Base-by-base conservation (phyloP, 208 protist genomes). In the Porcisia hertigi region DNA sequence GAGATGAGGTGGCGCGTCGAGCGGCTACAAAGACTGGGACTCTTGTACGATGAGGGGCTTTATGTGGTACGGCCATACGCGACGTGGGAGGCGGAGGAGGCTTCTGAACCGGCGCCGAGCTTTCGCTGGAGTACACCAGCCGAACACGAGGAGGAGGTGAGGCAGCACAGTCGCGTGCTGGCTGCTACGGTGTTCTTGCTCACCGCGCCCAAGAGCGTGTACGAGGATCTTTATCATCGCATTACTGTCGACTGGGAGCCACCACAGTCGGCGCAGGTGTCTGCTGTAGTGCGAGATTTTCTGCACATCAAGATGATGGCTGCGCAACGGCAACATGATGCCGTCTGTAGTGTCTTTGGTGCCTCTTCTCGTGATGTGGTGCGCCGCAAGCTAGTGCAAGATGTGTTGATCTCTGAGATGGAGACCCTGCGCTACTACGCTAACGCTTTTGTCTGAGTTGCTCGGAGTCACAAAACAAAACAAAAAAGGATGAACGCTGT, bases 1-100 rank as follows among this genome's bases (percentile, higher is more conserved):
- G 77, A 87, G 73, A 83, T 86, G 58, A 63, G 36, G 45, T 64
- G 70, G 20, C 92, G 92, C 3, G 81, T 93, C 36, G 92, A 93
- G 41, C 73, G 80, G 52, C 86, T 96, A 53, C 90, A 97, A 74
- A 85, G 92, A 11, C 77, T 91, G 11, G 92, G 92, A 0, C 52
- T 97, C 47, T 82, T 97, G 11, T 97, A 80, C 69, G 92, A 97
- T 74, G 92, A 97, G 67, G 92, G 92, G 14, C 81, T 96, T 30
- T 94, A 95, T 69, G 73, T 96, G 20, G 85, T 76, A 34, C 88
- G 71, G 30, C 88, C 72, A 2, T 75, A 84, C 65, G 72, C 55
- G 23, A 75, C 71, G 8, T 85, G 74, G 80, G 58, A 39, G 36
- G 71, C 57, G 30, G 75, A 80, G 71, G 80, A 80, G 71, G 71